Conservation (phyloP, 345 rosid genomes). For the Erodium maritimum region DNA sequence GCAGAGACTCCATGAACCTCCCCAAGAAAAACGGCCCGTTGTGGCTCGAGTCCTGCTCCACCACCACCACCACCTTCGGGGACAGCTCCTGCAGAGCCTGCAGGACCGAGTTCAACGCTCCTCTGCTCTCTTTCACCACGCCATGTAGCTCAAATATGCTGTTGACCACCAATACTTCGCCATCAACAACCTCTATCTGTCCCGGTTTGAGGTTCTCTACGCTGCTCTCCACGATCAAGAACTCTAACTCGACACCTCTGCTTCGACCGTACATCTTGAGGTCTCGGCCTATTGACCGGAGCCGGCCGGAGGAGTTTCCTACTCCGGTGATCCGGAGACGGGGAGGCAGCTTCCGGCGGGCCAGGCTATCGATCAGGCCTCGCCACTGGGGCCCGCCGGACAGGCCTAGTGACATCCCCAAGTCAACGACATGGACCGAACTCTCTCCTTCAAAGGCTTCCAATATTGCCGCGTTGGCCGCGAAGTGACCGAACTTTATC, state of each 20-base stretch:
- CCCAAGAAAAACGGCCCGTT: constrained; percentile 50
- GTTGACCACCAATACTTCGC: constrained; percentile 27
- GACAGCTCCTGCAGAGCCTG: constrained; percentile 20
- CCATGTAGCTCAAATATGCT: constrained; percentile 40
- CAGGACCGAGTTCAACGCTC: constrained; percentile 35
- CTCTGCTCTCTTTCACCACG: constrained; percentile 40
- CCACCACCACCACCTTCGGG: constrained; percentile 25
- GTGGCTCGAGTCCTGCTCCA: constrained; percentile 42
- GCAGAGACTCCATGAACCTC: constrained; percentile 56
- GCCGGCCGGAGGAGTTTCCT: constrained; percentile 16
- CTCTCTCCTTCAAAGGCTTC: constrained; percentile 60
- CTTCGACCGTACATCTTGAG: constrained; percentile 13
- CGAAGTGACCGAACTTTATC: constrained; percentile 34
- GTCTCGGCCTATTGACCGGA: constrained; percentile 21
- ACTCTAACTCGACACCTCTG: constrained; percentile 22
- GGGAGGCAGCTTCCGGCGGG: constrained; percentile 15
- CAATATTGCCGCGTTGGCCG: constrained; percentile 30
- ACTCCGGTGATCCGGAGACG: constrained; percentile 29
- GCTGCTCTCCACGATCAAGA: constrained; percentile 15
- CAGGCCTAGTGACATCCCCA: constrained; percentile 34
- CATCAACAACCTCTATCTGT: constrained; percentile 14
- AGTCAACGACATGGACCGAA: constrained; percentile 38
- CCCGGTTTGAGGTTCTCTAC: constrained; percentile 24
- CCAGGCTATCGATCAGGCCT: constrained; percentile 20
- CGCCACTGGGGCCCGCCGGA: constrained; percentile 32